Evolutionary conservation across 305 asterid genomes (phyloP), one percentile per base, ranked within the genome.

Genomic region (Fraxinus xanthoxyloides): DNA sequence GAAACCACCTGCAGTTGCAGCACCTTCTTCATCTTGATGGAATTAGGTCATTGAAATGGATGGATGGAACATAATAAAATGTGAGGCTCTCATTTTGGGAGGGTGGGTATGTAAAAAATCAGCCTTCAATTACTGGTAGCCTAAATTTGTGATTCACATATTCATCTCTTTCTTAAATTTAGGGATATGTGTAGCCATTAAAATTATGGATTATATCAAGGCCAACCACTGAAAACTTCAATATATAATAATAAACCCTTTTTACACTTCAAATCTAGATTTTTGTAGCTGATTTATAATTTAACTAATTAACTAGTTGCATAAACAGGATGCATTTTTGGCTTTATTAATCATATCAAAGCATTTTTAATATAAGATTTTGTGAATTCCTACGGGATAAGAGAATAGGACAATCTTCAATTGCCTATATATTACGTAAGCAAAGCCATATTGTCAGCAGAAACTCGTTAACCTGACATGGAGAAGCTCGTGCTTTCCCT

Each of bases 21-120:
- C 75, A 70, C 78, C 78, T 28, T 76, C 26, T 35, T 46, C 28
- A 31, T 31, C 34, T 80, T 72, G 79, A 67, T 21, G 28, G 28
- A 72, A 24, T 67, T 75, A 80, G 77, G 40, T 54, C 77, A 61
- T 46, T 65, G 26, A 76, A 23, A 73, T 75, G 36, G 19, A 40
- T 75, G 36, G 19, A 40, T 75, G 36, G 84, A 34, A 69, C 79
- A 61, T 59, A 56, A 72, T 51, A 7, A 31, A 84, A 80, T 72
- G 77, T 77, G 85, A 51, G 88, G 91, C 61, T 79, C 69, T 85
- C 73, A 54, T 81, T 69, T 46, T 46, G 56, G 56, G 19, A 15
- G 7, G 56, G 19, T 43, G 6, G 56, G 56, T 13, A 46, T 51
- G 63, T 17, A 1, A 51, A 51, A 51, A 13, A 74, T 2, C 30